Evolutionary conservation across 2,329 filamentous ascomycete genomes (phyloP), one percentile per base, ranked within the genome.

Genomic region (Elsinoe australis): DNA sequence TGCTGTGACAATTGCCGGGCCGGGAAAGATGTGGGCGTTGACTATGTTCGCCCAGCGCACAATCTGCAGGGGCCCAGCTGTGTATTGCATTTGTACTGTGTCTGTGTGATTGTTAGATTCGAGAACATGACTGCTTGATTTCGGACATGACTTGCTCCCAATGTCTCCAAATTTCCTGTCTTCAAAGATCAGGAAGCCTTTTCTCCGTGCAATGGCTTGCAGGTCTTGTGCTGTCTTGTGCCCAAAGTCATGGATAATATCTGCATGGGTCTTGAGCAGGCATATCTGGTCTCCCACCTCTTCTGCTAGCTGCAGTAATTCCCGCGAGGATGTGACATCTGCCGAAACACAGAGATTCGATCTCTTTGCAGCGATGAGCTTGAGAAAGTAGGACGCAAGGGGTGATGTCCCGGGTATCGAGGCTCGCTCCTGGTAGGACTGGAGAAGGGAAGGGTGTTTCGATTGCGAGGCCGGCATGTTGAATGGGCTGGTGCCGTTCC

Each of bases 221-320:
- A 76, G 58, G 1, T 67, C 66, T 50, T 66, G 57, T 14, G 73
- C 72, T 1, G 76, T 79, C 50, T 74, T 68, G 51, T 75, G 71
- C 10, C 70, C 71, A 69, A 77, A 81, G 61, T 81, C 78, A 53
- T 73, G 70, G 55, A 81, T 73, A 46, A 78, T 78, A 61, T 81
- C 78, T 49, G 75, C 76, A 57, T 80, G 76, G 3, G 79, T 75
- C 61, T 80, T 78, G 49, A 81, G 66, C 21, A 80, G 62, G 54
- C 75, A 78, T 50, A 81, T 80, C 52, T 74, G 71, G 54, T 79
- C 76, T 51, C 78, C 78, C 12, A 80, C 68, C 28, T 78, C 71
- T 53, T 77, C 71, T 22, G 76, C 76, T 7, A 81, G 64, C 34
- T 68, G 66, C 14, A 81, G 61, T 14, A 81, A 69, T 54, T 75